Percentiles rank a stretch among this genome's conserved stretches.
Conservation (phyloP, 768 basidiomycete genomes). For the Butyriboletus loyo region DNA sequence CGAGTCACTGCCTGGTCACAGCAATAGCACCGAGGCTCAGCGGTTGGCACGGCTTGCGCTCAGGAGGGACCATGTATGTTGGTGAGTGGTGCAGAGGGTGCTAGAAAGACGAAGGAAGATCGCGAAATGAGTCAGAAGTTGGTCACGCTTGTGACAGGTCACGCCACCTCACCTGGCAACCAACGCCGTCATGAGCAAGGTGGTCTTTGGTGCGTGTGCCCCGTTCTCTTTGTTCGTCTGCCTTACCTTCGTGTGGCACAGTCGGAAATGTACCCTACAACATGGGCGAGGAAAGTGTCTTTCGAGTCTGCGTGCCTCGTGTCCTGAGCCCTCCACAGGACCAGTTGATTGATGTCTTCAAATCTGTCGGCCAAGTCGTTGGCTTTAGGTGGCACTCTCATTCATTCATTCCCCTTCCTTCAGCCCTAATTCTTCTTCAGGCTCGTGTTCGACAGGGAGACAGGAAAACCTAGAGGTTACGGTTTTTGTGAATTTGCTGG, state of each 20-base stretch:
- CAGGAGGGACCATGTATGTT: no score
- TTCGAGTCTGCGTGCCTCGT: not conserved
- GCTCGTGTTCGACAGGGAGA: conserved; percentile 86
- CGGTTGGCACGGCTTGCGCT: not conserved
- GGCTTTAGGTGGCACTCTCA: conserved; percentile 67
- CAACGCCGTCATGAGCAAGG: conserved; percentile 53
- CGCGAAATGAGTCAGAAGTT: no score
- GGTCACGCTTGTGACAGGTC: not conserved
- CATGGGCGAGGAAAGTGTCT: conserved; percentile 63
- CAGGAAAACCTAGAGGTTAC: conserved; percentile 93
- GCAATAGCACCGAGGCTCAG: not conserved
- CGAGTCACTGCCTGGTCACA: conserved; percentile 2
- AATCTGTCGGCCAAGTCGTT: conserved; percentile 81
- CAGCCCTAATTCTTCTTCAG: conserved; percentile 35
- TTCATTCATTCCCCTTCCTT: not conserved
- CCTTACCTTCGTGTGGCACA: conserved; percentile 24
- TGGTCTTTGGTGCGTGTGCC: conserved; percentile 60
- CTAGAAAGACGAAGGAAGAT: no score
- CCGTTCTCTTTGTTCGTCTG: not conserved
- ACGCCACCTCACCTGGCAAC: not conserved
- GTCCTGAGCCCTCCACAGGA: conserved; percentile 43
- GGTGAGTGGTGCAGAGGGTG: no score
- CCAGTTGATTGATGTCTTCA: conserved; percentile 84
- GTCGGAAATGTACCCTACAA: conserved; percentile 91
- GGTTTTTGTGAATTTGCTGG: conserved; percentile 93